Base-by-base conservation (phyloP, 2,329 filamentous ascomycete species). In the Erysiphe pulchra region DNA sequence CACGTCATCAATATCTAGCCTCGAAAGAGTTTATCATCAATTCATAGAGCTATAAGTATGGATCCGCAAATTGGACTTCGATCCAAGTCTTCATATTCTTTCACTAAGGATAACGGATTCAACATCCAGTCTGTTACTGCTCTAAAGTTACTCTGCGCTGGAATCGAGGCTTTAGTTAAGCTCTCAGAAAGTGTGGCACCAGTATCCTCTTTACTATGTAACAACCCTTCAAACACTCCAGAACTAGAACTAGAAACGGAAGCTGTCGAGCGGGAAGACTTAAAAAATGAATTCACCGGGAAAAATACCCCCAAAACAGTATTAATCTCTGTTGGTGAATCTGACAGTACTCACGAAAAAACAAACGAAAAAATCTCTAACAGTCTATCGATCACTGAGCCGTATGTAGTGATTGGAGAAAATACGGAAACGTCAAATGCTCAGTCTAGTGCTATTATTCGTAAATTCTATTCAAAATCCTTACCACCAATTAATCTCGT, bases 381-480 rank as follows among this genome's bases (percentile, higher is more conserved):
- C 18, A 37, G 7, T 16, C 48, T 58, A 46, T 47, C 48, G 32
- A 28, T 28, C 24, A 28, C 24, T 28, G 51, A 54, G 48, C 72
- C 73, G 14, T 73, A 75, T 54, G 64, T 76, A 45, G 63, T 78
- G 41, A 68, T 77, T 46, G 73, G 76, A n/a, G 71, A 73, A 41
- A 73, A 82, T 58, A 76, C 75, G 30, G 76, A 84, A 53, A 77
- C 79, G 18, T 65, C 84, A 47, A 75, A 78, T 49, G 63, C 83
- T 32, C 86, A 94, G 59, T 80, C 90, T 57, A 77, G 76, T 50
- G 80, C 84, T 51, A 83, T 95, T 51, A 84, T 83, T 16, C 76
- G 85, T 53, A 90, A 90, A 56, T 98, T 98, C 62, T 92, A 90
- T 65, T 87, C 80, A 51, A 93, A 90, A 59, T 73, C 76, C 44